These are phyloP conservation scores for Nannochloropsis gaditana DNA, from an alignment of 108 stramenopile genomes.

Conservation along the genomic window DNA sequence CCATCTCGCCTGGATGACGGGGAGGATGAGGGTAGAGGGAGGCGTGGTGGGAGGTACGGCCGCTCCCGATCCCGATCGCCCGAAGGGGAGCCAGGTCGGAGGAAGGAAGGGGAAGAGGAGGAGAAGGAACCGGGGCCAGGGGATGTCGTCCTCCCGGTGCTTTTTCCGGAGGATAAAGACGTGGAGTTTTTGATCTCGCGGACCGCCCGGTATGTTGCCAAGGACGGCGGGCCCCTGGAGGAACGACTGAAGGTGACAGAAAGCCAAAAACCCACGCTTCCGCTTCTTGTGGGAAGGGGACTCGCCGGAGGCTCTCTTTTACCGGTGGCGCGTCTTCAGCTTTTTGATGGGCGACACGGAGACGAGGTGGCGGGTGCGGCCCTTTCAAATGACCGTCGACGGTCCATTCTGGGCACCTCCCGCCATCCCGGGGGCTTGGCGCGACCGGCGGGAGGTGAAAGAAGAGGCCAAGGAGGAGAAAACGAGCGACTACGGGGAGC, in stretches of 20 bases:
- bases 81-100: not conserved
- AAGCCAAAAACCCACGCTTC: not conserved
- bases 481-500: conserved; percentile 30
- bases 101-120: not conserved
- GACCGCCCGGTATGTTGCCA: conserved; percentile 33
- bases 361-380: conserved; percentile 39
- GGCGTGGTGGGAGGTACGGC: not conserved
- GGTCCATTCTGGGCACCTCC: conserved; percentile 56
- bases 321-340: conserved; percentile 31
- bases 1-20: not conserved
- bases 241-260: not conserved
- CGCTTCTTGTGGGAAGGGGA: not conserved
- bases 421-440: conserved; percentile 29
- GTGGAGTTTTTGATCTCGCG: not conserved
- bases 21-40: not conserved
- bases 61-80: not conserved
- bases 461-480: conserved; percentile 19
- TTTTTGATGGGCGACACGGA: conserved; percentile 52
- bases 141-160: not conserved
- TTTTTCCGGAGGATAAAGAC: not conserved
- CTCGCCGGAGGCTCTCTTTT: conserved; percentile 24
- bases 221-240: conserved; percentile 43
- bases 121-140: conserved; percentile 6
- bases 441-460: conserved; percentile 45
- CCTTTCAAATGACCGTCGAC: conserved; percentile 50